Conservation (phyloP, 345 rosid species). For the Euphorbia lathyris region DNA sequence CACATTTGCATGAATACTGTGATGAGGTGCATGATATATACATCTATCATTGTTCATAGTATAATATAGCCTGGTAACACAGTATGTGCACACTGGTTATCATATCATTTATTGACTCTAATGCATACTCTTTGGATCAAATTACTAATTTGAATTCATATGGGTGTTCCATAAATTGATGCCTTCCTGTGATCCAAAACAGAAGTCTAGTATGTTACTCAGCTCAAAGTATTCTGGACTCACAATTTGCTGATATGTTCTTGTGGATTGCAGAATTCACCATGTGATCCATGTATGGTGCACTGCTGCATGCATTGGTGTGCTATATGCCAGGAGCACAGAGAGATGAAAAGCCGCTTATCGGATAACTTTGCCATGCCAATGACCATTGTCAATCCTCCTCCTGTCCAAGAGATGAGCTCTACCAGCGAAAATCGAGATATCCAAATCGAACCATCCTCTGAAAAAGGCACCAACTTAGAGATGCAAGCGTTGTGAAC, state of each 20-base stretch:
- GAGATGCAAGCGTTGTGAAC: constrained; percentile 59
- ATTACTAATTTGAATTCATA: not conserved
- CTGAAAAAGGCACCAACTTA: constrained; percentile 43
- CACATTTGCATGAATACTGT: not conserved
- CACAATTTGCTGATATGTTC: constrained; percentile 1
- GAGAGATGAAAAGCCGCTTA: constrained; percentile 23
- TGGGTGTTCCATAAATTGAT: not conserved
- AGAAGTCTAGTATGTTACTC: not conserved
- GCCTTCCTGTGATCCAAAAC: not conserved
- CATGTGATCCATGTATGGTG: constrained; percentile 40
- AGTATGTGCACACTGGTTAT: not conserved
- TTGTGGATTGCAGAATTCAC: constrained; percentile 64
- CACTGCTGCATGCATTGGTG: constrained; percentile 27
- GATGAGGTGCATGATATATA: not conserved
- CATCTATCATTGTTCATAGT: not conserved
- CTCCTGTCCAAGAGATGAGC: constrained; percentile 85
- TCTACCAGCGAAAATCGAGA: constrained; percentile 41
- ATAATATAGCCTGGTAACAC: not conserved
- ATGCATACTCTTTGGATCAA: not conserved
- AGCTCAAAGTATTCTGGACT: not conserved
- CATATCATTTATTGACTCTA: not conserved
- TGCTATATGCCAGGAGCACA: constrained; percentile 26
- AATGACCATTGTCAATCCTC: constrained; percentile 85
- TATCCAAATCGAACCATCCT: constrained; percentile 25
- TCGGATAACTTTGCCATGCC: constrained; percentile 72